Evolutionary conservation across 148 eudicot genomes (phyloP).

Genomic region (Camellia sinensis): DNA sequence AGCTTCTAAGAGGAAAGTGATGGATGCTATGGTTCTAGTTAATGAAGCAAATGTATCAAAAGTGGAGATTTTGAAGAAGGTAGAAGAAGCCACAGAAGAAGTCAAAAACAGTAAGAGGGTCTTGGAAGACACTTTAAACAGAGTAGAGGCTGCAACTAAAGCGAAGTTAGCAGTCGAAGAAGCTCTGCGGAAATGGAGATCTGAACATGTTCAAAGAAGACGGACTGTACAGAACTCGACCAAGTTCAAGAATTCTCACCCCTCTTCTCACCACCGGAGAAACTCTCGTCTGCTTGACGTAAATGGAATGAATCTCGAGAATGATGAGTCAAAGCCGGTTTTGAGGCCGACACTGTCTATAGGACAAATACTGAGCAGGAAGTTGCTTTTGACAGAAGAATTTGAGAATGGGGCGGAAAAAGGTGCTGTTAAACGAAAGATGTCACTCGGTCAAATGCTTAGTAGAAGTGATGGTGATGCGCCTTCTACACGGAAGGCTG

Average conservation of each 20-base stretch:
- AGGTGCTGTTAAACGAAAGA: constrained; percentile 40
- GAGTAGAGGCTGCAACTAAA: constrained; percentile 67
- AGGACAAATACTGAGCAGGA: constrained; percentile 89
- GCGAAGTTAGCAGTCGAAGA: constrained; percentile 81
- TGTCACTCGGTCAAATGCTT: constrained; percentile 85
- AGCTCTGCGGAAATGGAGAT: constrained; percentile 89
- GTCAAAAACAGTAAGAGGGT: constrained; percentile 62
- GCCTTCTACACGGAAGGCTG: constrained; percentile 37
- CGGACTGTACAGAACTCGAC: constrained; percentile 53
- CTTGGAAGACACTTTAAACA: constrained; percentile 71
- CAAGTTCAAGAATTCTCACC: constrained; percentile 66
- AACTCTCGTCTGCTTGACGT: constrained; percentile 52
- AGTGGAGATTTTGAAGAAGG: constrained; percentile 57
- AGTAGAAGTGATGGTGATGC: constrained; percentile 42
- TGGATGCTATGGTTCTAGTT: constrained; percentile 54
- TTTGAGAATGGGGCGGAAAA: constrained; percentile 42
- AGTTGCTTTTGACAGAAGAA: constrained; percentile 76
- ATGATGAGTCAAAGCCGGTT: constrained; percentile 38
- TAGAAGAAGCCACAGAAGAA: constrained; percentile 79
- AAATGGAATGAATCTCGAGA: constrained; percentile 42
- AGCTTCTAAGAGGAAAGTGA: constrained; percentile 35
- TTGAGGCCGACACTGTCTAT: constrained; percentile 72
- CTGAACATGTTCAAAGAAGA: constrained; percentile 71
- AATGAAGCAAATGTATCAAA: constrained; percentile 61
- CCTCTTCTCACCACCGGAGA: constrained; percentile 43